Evolutionary conservation across 2,329 filamentous ascomycete genomes (phyloP).

Genomic region (Xylaria sp.): DNA sequence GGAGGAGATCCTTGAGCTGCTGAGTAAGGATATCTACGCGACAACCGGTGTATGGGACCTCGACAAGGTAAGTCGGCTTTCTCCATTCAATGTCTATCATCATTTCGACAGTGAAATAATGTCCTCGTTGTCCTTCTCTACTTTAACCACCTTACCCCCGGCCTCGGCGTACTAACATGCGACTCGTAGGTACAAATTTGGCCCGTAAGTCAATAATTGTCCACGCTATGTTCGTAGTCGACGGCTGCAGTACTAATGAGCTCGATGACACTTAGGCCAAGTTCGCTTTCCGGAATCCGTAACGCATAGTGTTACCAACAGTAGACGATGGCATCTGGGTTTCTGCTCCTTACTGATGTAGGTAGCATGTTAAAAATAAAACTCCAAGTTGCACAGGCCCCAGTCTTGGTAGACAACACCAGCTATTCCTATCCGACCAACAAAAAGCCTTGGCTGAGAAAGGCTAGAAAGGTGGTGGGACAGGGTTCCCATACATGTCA

Average conservation of each 20-base stretch:
- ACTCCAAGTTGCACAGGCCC: neutral
- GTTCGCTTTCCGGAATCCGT: constrained; percentile 35
- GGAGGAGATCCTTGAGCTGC: constrained; percentile 69
- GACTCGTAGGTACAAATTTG: constrained; percentile 53
- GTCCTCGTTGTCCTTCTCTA: neutral
- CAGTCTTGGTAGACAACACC: constrained; percentile 2
- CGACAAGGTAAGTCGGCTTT: constrained; percentile 57
- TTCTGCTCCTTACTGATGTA: neutral
- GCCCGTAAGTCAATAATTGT: constrained; percentile 44
- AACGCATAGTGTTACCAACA: neutral
- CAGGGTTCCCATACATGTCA: neutral
- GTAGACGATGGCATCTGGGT: neutral
- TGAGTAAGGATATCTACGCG: constrained; percentile 77
- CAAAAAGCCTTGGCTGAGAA: constrained; percentile 3
- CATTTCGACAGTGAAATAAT: neutral
- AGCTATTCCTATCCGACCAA: neutral
- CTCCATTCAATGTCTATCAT: constrained; percentile 5
- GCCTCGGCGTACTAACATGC: constrained; percentile 1
- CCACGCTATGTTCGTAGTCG: neutral
- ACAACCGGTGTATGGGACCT: constrained; percentile 80
- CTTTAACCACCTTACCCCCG: neutral
- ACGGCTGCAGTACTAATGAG: constrained; percentile 23
- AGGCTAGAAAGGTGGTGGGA: neutral
- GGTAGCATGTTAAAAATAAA: constrained; percentile 2
- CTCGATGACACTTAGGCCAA: constrained; percentile 30